Conservation (phyloP, 441 rosid species). For the Omphalea diandra region DNA sequence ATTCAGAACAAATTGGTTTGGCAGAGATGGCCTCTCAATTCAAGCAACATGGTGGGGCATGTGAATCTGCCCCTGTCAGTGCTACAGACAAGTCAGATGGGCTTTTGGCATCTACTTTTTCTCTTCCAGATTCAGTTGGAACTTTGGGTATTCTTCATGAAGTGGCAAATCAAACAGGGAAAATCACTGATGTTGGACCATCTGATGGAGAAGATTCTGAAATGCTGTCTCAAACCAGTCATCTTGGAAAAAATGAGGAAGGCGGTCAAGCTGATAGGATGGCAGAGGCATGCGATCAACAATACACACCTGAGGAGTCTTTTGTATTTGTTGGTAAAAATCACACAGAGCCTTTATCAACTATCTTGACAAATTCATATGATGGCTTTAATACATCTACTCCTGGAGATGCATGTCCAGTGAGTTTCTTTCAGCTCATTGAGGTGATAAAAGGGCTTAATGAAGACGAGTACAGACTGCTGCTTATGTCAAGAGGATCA, state of each 20-base stretch:
- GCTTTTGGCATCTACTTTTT: slow-evolving; percentile 24
- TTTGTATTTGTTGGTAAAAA: slow-evolving; percentile 36
- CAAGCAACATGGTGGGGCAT: slow-evolving; percentile 31
- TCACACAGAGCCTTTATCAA: slow-evolving; percentile 38
- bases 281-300: slow-evolving; percentile 37
- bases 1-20: slow-evolving; percentile 23
- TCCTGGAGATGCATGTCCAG: slow-evolving; percentile 38
- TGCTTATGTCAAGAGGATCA: slow-evolving; percentile 52
- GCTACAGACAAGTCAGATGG: slow-evolving; percentile 34
- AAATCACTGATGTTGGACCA: slow-evolving; percentile 29
- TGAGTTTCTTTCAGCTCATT: slow-evolving; percentile 49
- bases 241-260: slow-evolving; percentile 22
- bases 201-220: slow-evolving; percentile 33
- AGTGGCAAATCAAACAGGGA: slow-evolving; percentile 26
- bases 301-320: slow-evolving; percentile 40
- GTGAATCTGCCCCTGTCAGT: slow-evolving; percentile 32
- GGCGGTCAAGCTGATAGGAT: slow-evolving; percentile 28
- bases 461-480: slow-evolving; percentile 59
- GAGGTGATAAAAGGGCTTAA: slow-evolving; percentile 55
- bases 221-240: slow-evolving; percentile 23
- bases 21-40: slow-evolving; percentile 36
- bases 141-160: slow-evolving; percentile 33
- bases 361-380: slow-evolving; percentile 29
- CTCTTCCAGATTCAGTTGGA: slow-evolving; percentile 28
- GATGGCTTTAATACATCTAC: slow-evolving; percentile 31